Conservation (phyloP, 805 yeast genomes). For the Wickerhamiella parazyma region DNA sequence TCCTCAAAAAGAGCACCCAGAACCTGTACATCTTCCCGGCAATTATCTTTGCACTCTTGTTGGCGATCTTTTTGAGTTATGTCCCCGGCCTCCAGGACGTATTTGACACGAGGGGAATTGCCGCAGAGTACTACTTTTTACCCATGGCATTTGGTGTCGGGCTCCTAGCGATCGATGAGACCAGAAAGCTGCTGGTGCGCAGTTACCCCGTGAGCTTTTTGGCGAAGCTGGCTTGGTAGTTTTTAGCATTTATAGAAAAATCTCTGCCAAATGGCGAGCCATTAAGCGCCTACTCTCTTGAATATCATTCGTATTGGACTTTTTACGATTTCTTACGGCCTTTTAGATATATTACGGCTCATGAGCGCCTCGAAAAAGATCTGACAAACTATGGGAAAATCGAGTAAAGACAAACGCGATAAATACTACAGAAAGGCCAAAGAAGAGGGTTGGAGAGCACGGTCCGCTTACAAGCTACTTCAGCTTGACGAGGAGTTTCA, state of each 20-base stretch:
- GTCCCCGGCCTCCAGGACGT: conserved; percentile 29
- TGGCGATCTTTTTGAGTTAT: conserved; percentile 33
- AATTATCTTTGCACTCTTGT: conserved; percentile 27
- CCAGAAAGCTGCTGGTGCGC: conserved; percentile 29
- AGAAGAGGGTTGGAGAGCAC: conserved; percentile 95
- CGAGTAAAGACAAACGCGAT: conserved; percentile 90
- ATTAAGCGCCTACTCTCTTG: too few species aligned
- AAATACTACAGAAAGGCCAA: conserved; percentile 77
- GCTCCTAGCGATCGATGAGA: conserved; percentile 32
- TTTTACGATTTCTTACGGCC: too few species aligned
- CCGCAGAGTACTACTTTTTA: conserved; percentile 35
- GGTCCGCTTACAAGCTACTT: conserved; percentile 87
- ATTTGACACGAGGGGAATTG: conserved; percentile 30
- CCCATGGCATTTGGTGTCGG: conserved; percentile 34
- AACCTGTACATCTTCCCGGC: conserved; percentile 24
- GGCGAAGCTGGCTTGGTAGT: conserved; percentile 33
- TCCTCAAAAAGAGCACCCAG: conserved; percentile 23
- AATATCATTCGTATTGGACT: too few species aligned
- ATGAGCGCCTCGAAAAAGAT: too few species aligned
- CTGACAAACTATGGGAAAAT: conserved; percentile 59
- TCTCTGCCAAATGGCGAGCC: too few species aligned
- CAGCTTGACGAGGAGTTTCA: conserved; percentile 87
- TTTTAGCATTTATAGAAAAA: background rate
- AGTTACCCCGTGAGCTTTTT: conserved; percentile 28
- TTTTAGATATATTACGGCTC: too few species aligned